A percentile compares a stretch with the other conserved stretches of the same genome.
These are phyloP conservation scores for Adansonia rubrostipa DNA, from an alignment of 441 rosid genomes.

Conservation along the genomic window DNA sequence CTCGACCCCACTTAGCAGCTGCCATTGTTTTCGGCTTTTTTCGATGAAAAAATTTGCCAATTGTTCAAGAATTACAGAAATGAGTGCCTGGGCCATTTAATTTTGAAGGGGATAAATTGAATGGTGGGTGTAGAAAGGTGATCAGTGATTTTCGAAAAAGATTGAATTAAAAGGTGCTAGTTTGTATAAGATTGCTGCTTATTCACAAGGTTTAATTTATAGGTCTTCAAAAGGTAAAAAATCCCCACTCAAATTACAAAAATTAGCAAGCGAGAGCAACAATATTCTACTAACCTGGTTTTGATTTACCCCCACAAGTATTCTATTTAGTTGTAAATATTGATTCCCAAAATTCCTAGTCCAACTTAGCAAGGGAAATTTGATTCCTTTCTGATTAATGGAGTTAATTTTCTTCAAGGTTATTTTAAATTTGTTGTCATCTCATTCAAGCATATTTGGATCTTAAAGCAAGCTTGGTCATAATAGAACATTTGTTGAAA, in stretches of 20 bases:
- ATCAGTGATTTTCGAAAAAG: background rate
- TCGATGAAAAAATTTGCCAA: background rate
- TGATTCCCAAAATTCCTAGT: background rate
- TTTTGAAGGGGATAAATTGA: background rate
- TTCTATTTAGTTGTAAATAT: background rate
- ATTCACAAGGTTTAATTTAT: background rate
- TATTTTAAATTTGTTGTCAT: background rate
- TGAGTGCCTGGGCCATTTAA: background rate
- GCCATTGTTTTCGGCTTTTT: background rate
- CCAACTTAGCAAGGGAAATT: background rate
- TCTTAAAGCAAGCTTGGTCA: too few relatives aligned
- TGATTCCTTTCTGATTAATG: background rate
- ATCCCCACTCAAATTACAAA: background rate
- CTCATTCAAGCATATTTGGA: background rate
- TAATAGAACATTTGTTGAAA: too few relatives aligned
- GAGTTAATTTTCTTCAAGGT: background rate
- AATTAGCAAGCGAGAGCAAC: background rate
- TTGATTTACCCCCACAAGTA: background rate
- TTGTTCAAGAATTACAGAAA: background rate
- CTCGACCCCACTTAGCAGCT: background rate
- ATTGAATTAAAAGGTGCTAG: background rate
- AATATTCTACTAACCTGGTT: too few relatives aligned
- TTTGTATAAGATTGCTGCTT: background rate
- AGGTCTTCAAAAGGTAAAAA: background rate
- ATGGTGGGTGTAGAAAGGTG: background rate